These are phyloP conservation scores for Boeremia exigua DNA, from an alignment of 2,329 filamentous ascomycete species.

Conservation along the genomic window DNA sequence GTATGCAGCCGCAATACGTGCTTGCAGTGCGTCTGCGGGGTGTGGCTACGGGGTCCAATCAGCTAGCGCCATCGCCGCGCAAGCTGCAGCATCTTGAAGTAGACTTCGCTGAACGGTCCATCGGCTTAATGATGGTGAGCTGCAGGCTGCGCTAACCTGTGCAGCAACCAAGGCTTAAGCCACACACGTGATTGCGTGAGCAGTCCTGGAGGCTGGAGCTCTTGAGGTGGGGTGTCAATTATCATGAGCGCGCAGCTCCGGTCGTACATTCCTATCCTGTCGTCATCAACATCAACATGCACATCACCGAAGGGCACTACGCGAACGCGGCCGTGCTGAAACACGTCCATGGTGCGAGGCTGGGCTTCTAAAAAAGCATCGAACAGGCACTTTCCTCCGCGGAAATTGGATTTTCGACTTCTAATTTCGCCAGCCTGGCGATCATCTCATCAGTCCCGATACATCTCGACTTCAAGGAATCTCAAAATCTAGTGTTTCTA, in stretches of 20 bases:
- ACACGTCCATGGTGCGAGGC: background rate
- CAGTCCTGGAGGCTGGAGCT: no score
- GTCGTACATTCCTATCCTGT: constrained; percentile 4
- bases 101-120: background rate
- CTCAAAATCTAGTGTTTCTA: no score
- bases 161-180: background rate
- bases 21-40: constrained; percentile 22
- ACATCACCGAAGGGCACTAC: background rate
- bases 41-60: constrained; percentile 18
- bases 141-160: no score
- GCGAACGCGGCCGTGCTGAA: background rate
- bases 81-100: constrained; percentile 12
- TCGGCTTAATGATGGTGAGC: background rate
- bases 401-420: background rate
- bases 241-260: background rate
- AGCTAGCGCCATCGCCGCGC: constrained; percentile 10
- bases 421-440: background rate
- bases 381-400: background rate
- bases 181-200: constrained; percentile 1
- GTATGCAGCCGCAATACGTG: constrained; percentile 26
- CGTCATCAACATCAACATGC: background rate
- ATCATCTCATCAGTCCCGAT: background rate
- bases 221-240: no score
- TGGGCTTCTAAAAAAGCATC: background rate
- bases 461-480: background rate